These are phyloP conservation scores for Jatropha podagrica DNA, from an alignment of 441 rosid species.

Conservation along the genomic window DNA sequence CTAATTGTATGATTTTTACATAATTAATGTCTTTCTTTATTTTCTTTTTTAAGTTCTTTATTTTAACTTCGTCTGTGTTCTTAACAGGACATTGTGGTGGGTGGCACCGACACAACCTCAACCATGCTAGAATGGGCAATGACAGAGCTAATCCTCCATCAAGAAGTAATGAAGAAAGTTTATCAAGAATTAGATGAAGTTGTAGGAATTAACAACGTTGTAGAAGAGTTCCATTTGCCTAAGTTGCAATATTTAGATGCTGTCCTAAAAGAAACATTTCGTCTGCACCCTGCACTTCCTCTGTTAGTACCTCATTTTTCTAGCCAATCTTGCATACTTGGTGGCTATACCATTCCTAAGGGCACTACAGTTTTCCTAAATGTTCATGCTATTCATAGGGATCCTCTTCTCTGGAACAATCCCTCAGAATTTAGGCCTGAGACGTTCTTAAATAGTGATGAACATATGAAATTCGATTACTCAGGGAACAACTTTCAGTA, in stretches of 20 bases:
- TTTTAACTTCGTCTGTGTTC: not conserved
- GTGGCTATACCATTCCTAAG: slow-evolving; percentile 47
- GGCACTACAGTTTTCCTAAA: slow-evolving; percentile 44
- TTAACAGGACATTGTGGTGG: slow-evolving; percentile 3
- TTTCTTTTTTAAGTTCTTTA: no score
- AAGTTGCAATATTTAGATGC: slow-evolving; percentile 38
- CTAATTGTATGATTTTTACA: slow-evolving; percentile 30
- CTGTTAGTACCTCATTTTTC: slow-evolving; percentile 41
- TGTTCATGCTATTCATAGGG: slow-evolving; percentile 51
- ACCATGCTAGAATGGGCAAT: slow-evolving; percentile 48
- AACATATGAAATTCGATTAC: slow-evolving; percentile 25
- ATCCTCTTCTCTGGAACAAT: slow-evolving; percentile 49
- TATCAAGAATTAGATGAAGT: slow-evolving; percentile 41
- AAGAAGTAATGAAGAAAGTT: slow-evolving; percentile 30
- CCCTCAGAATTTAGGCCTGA: slow-evolving; percentile 53
- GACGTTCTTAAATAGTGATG: slow-evolving; percentile 38
- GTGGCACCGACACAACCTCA: slow-evolving; percentile 46
- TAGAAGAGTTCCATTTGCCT: slow-evolving; percentile 52
- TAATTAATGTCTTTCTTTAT: no score
- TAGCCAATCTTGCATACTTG: slow-evolving; percentile 27
- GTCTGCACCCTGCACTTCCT: slow-evolving; percentile 48
- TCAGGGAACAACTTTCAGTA: slow-evolving; percentile 37
- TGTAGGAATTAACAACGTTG: slow-evolving; percentile 30
- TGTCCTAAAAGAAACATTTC: slow-evolving; percentile 46
- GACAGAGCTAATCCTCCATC: slow-evolving; percentile 48